These are phyloP conservation scores for Luzula sylvatica DNA, from an alignment of 176 grass and related monocot species.

Conservation along the genomic window DNA sequence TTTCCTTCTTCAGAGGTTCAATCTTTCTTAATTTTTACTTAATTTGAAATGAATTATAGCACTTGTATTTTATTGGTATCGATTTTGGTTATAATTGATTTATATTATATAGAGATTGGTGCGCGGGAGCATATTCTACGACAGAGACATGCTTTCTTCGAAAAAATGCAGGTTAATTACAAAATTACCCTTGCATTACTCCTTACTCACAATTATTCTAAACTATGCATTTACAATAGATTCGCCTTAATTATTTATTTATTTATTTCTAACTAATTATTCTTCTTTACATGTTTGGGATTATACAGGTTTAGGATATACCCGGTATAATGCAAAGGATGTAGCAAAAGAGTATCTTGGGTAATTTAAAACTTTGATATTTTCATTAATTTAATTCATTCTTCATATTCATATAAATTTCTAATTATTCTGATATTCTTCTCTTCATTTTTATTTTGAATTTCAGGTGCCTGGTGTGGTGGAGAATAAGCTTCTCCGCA, in stretches of 20 bases:
- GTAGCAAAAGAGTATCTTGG: slow-evolving; percentile 82
- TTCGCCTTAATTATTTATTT: slow-evolving; percentile 9
- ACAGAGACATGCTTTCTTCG: slow-evolving; percentile 92
- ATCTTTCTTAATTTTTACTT: background rate
- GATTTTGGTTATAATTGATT: slow-evolving; percentile 16
- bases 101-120: slow-evolving; percentile 91
- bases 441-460: slow-evolving; percentile 7
- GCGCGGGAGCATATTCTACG: slow-evolving; percentile 87
- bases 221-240: no score
- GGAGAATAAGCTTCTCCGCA: slow-evolving; percentile 98
- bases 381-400: background rate
- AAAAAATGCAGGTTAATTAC: slow-evolving; percentile 77
- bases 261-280: background rate
- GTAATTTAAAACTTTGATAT: slow-evolving; percentile 35
- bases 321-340: slow-evolving; percentile 81
- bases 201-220: slow-evolving; percentile 9
- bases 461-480: slow-evolving; percentile 88
- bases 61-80: background rate
- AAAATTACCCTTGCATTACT: background rate
- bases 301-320: slow-evolving; percentile 94
- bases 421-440: background rate
- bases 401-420: no score
- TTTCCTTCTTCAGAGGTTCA: slow-evolving; percentile 77
- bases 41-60: background rate
- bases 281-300: slow-evolving; percentile 71